Evolutionary conservation across 2,329 filamentous ascomycete genomes (phyloP).

Genomic region (Apiospora phragmitis): DNA sequence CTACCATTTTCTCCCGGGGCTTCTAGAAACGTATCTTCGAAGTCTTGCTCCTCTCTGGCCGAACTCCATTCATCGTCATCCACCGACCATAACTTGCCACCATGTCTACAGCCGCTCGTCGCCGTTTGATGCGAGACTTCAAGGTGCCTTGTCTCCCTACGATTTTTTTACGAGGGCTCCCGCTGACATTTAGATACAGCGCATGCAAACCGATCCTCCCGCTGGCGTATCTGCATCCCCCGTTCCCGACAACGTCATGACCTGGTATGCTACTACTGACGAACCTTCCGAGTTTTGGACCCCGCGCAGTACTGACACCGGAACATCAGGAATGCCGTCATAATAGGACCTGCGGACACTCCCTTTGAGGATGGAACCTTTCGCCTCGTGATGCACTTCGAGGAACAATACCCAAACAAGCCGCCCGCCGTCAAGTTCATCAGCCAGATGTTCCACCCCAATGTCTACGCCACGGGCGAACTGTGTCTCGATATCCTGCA

Average conservation of each 20-base stretch:
- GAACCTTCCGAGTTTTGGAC: background rate
- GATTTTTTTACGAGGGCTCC: background rate
- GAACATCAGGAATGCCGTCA: conserved; percentile 19
- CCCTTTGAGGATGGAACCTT: conserved; percentile 69
- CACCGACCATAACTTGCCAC: background rate
- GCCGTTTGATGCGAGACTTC: conserved; percentile 78
- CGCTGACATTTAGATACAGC: conserved; percentile 50
- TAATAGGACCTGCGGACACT: conserved; percentile 20
- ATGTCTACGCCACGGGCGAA: conserved; percentile 96
- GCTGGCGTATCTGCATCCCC: conserved; percentile 96
- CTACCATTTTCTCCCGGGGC: background rate
- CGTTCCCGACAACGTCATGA: conserved; percentile 96
- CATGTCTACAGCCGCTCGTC: conserved; percentile 75
- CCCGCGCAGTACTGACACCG: background rate
- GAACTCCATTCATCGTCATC: background rate
- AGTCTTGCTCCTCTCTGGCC: background rate
- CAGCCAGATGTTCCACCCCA: conserved; percentile 98
- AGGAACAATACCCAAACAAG: conserved; percentile 98
- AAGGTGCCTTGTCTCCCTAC: conserved; percentile 52
- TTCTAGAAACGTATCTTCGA: background rate
- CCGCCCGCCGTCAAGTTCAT: conserved; percentile 98
- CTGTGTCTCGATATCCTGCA: conserved; percentile 95
- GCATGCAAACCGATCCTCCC: conserved; percentile 98
- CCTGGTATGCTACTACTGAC: conserved; percentile 60
- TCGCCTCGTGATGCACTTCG: conserved; percentile 96